Evolutionary conservation across 805 yeast species (phyloP).

Genomic region (Jamesozyma rosinii): DNA sequence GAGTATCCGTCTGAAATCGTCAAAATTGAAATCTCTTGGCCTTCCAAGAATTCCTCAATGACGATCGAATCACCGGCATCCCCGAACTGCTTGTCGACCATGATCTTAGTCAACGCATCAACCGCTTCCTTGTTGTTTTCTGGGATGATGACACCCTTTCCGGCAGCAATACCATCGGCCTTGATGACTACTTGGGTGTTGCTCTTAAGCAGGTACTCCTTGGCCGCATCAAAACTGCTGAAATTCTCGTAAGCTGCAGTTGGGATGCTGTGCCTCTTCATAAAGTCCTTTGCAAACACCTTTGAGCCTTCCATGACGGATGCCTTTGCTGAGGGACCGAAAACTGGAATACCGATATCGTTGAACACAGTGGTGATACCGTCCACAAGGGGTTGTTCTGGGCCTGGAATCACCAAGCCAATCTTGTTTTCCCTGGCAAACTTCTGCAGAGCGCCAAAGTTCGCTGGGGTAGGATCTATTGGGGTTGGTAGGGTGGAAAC

Average conservation of each 20-base stretch:
- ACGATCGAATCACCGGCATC: conserved; percentile 91
- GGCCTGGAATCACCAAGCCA: conserved; percentile 86
- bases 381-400: conserved; percentile 97
- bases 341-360: conserved; percentile 84
- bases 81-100: conserved; percentile 86
- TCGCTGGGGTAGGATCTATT: conserved; percentile 53
- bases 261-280: conserved; percentile 87
- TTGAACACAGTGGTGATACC: conserved; percentile 71
- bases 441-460: conserved; percentile 59
- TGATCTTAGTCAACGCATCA: conserved; percentile 73
- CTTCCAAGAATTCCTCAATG: conserved; percentile 90
- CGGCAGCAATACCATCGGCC: conserved; percentile 98
- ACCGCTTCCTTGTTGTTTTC: conserved; percentile 73
- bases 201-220: conserved; percentile 42
- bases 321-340: conserved; percentile 90
- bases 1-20: conserved; percentile 93
- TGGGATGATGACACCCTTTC: conserved; percentile 96
- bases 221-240: conserved; percentile 66
- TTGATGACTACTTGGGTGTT: conserved; percentile 80
- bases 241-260: conserved; percentile 88
- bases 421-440: conserved; percentile 65
- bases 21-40: conserved; percentile 90
- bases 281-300: conserved; percentile 85
- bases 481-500: conserved; percentile 51
- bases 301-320: conserved; percentile 96